These are phyloP conservation scores for Clitopilus hobsonii DNA, from an alignment of 768 basidiomycete genomes.

Conservation along the genomic window DNA sequence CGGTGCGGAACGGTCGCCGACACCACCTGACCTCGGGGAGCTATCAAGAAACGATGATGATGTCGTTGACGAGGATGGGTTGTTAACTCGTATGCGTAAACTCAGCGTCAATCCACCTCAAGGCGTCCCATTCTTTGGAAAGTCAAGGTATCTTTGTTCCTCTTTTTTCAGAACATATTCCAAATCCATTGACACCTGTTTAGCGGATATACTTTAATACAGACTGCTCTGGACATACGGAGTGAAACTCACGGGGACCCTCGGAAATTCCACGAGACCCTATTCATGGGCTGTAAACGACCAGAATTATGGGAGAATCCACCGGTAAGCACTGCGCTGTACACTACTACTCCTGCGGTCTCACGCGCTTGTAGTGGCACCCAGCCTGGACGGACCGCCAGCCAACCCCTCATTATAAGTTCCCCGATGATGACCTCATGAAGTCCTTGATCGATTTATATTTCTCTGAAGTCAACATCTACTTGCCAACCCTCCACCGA, in stretches of 20 bases:
- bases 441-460: constrained; percentile 56
- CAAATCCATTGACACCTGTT: constrained; percentile 1
- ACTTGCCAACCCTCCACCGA: constrained; percentile 67
- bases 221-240: constrained; percentile 54
- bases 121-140: constrained; percentile 41
- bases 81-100: constrained; percentile 27
- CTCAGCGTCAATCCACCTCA: constrained; percentile 33
- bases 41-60: constrained; percentile 30
- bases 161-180: not conserved
- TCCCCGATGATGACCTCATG: constrained; percentile 53
- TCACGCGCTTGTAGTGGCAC: constrained; percentile 25
- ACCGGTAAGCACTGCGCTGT: constrained; percentile 23
- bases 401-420: constrained; percentile 28
- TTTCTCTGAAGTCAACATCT: constrained; percentile 51
- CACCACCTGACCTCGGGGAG: constrained; percentile 27
- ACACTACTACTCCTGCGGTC: not conserved
- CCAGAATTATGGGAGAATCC: constrained; percentile 48
- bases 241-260: constrained; percentile 38
- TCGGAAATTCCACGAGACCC: constrained; percentile 12
- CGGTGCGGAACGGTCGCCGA: constrained; percentile 30
- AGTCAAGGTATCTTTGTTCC: constrained; percentile 29
- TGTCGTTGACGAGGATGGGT: constrained; percentile 17
- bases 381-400: constrained; percentile 16
- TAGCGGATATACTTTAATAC: constrained; percentile 48
- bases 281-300: constrained; percentile 26